Percentiles rank a stretch among this genome's conserved stretches.
phyloP scores from a whole-genome alignment of 1,139 yeast genomes.

The Taphrina communis region DNA sequence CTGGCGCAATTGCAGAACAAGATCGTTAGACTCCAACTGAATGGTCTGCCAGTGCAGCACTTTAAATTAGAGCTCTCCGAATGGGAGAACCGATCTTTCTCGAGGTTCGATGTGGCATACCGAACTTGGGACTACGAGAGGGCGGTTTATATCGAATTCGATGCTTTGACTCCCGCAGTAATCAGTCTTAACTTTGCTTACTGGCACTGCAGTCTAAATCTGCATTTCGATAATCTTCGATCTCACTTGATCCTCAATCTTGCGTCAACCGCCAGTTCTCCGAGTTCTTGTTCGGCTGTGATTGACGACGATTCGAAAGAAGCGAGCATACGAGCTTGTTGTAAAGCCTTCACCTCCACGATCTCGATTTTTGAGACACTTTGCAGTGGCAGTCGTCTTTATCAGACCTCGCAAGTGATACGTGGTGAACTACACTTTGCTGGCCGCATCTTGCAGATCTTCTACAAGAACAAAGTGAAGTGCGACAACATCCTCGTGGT shows the following conservation, averaged over 20 bases:
- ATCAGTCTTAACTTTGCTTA: slow-evolving; percentile 16
- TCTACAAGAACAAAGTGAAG: slow-evolving; percentile 18
- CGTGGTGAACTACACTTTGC: slow-evolving; percentile 23
- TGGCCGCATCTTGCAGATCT: slow-evolving; percentile 36
- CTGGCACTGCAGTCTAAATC: slow-evolving; percentile 13
- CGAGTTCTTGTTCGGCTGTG: background rate
- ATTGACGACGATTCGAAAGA: background rate
- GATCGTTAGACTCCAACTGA: slow-evolving; percentile 5
- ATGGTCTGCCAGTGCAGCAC: slow-evolving; percentile 4
- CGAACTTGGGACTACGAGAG: slow-evolving; percentile 3
- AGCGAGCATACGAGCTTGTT: background rate
- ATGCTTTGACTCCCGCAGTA: slow-evolving; percentile 3
- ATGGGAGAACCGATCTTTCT: background rate
- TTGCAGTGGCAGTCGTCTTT: background rate
- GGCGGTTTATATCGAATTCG: background rate
- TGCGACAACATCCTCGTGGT: background rate
- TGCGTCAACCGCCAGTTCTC: background rate
- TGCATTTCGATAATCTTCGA: slow-evolving; percentile 17
- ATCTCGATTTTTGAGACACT: slow-evolving; percentile 15
- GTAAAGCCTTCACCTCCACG: slow-evolving; percentile 6
- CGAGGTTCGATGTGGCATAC: background rate
- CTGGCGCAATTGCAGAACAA: slow-evolving; percentile 28
- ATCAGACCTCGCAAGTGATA: slow-evolving; percentile 23
- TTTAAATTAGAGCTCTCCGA: background rate
- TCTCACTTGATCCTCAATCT: background rate